phyloP scores from a whole-genome alignment of 805 yeast genomes.

The Candida nemodendra region DNA sequence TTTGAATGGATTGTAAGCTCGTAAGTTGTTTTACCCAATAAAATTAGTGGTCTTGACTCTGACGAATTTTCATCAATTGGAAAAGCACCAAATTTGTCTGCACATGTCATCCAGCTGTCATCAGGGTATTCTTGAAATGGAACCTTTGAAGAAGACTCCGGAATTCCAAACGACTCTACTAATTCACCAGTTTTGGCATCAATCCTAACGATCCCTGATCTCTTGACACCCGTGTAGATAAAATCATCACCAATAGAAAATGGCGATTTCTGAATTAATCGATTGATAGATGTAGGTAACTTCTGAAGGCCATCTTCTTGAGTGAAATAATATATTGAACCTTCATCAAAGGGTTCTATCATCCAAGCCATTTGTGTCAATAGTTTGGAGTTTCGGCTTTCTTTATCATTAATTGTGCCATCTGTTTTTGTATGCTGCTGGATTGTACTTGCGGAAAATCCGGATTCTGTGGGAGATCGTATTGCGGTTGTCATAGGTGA shows the following conservation, averaged over 20 bases:
- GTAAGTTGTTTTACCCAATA: conserved; percentile 71
- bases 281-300: conserved; percentile 76
- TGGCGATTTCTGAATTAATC: conserved; percentile 80
- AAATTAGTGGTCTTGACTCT: conserved; percentile 35
- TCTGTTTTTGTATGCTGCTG: conserved; percentile 4
- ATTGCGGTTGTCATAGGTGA: conserved; percentile 12
- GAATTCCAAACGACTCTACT: conserved; percentile 56
- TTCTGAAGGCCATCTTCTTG: conserved; percentile 72
- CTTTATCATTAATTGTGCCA: not conserved
- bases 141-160: conserved; percentile 6
- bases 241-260: conserved; percentile 80
- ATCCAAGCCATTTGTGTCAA: conserved; percentile 60
- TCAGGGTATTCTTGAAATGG: conserved; percentile 9
- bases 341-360: conserved; percentile 88
- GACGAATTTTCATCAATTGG: conserved; percentile 13
- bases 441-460: conserved; percentile 1
- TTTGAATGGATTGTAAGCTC: conserved; percentile 76
- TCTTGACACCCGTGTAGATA: conserved; percentile 81
- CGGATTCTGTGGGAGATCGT: not conserved
- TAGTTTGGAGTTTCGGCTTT: conserved; percentile 1
- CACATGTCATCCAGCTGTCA: conserved; percentile 1
- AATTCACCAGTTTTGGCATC: conserved; percentile 75
- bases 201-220: conserved; percentile 71
- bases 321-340: conserved; percentile 77
- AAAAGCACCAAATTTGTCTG: conserved; percentile 8